Percentiles rank a stretch among this genome's conserved stretches.
Conservation (phyloP, 345 rosid genomes). For the Carallia pectinifolia region DNA sequence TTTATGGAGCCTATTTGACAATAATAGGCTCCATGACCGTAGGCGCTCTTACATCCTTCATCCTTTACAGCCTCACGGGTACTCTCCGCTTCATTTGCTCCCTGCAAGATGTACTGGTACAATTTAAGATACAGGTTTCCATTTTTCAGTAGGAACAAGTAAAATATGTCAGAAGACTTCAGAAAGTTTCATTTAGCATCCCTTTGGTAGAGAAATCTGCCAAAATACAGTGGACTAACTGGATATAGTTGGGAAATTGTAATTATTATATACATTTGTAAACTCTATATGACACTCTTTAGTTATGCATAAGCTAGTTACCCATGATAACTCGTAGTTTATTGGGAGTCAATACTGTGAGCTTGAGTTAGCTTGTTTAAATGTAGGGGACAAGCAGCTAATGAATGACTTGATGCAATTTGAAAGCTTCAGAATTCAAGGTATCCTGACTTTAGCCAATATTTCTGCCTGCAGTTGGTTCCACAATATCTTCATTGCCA, state of each 20-base stretch:
- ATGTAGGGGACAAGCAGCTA: not conserved
- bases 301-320: not conserved
- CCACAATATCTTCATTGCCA: slow-evolving; percentile 77
- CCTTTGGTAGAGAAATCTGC: not conserved
- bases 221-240: not conserved
- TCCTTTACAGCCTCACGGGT: slow-evolving; percentile 97
- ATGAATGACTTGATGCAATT: not conserved
- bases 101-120: not conserved
- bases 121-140: not conserved
- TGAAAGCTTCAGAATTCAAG: not conserved
- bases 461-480: slow-evolving; percentile 64
- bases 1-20: slow-evolving; percentile 86
- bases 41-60: slow-evolving; percentile 92
- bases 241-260: too few species aligned
- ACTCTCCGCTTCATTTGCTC: slow-evolving; percentile 14
- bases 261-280: not conserved
- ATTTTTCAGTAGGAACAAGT: not conserved
- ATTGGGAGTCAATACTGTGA: not conserved
- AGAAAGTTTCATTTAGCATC: not conserved
- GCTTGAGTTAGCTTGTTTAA: not conserved
- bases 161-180: not conserved
- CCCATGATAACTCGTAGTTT: not conserved
- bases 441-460: slow-evolving; percentile 1
- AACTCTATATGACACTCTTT: not conserved
- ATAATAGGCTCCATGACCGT: slow-evolving; percentile 80